These are phyloP conservation scores for Populus hybrid DNA, from an alignment of 441 rosid species.

Conservation along the genomic window DNA sequence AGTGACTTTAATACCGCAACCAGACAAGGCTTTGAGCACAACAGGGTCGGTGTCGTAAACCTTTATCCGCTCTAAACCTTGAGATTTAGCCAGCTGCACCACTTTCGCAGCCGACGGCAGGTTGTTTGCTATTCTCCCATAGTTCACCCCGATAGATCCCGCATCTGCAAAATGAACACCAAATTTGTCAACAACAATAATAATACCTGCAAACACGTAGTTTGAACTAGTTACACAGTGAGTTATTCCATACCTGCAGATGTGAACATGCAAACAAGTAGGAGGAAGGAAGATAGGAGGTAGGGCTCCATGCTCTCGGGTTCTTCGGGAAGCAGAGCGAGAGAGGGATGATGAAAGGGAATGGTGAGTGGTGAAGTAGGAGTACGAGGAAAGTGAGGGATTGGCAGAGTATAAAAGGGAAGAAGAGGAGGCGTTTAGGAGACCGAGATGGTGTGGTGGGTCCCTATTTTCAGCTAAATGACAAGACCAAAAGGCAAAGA, in stretches of 20 bases:
- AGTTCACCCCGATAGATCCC: slow-evolving; percentile 83
- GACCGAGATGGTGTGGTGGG: slow-evolving; percentile 29
- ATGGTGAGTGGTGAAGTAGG: not conserved
- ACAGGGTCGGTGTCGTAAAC: slow-evolving; percentile 69
- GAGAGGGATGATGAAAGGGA: not conserved
- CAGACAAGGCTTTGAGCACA: slow-evolving; percentile 65
- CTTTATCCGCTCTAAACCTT: slow-evolving; percentile 63
- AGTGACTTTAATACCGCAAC: slow-evolving; percentile 65
- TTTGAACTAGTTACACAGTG: too few relatives aligned
- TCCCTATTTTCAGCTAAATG: slow-evolving; percentile 1
- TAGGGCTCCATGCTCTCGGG: slow-evolving; percentile 34
- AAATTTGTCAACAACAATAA: not conserved
- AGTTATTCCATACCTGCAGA: slow-evolving; percentile 31
- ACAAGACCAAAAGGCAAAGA: slow-evolving; percentile 7
- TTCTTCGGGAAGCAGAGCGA: slow-evolving; percentile 21
- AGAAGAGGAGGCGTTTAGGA: not conserved
- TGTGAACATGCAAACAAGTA: slow-evolving; percentile 26
- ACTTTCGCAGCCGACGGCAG: slow-evolving; percentile 69
- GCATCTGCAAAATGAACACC: slow-evolving; percentile 38
- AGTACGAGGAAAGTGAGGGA: not conserved
- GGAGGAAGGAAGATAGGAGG: slow-evolving; percentile 15
- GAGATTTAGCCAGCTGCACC: slow-evolving; percentile 62
- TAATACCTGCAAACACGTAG: too few relatives aligned
- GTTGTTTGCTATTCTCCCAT: slow-evolving; percentile 72
- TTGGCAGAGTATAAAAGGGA: not conserved